A percentile compares a stretch with the other conserved stretches of the same genome.
Evolutionary conservation across 306 rosid species (phyloP).

Genomic region (Cyamopsis tetragonoloba): DNA sequence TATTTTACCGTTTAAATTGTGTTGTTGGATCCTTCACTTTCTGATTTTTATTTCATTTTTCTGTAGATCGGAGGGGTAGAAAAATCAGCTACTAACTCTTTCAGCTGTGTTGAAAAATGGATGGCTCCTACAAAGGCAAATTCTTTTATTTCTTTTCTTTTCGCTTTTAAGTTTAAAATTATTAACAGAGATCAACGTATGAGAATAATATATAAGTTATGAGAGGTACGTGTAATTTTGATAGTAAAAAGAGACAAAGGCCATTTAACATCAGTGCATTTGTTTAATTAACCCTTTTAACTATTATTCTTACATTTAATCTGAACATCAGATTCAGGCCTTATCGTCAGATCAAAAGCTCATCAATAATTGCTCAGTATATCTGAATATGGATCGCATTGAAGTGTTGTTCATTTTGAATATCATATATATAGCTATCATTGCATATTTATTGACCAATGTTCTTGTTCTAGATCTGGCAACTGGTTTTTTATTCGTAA

Average conservation of each 20-base stretch:
- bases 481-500: too few relatives aligned
- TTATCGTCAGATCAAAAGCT: background rate
- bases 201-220: too few relatives aligned
- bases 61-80: slow-evolving; percentile 67
- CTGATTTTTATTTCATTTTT: background rate
- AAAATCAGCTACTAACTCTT: slow-evolving; percentile 43
- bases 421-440: too few relatives aligned
- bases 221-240: too few relatives aligned
- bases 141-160: background rate
- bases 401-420: background rate
- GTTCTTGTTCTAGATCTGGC: background rate
- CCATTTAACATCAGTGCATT: too few relatives aligned
- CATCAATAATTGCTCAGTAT: too few relatives aligned
- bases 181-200: too few relatives aligned
- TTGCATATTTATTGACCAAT: background rate
- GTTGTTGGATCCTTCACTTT: background rate
- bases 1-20: background rate
- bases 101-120: slow-evolving; percentile 66
- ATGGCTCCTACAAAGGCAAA: slow-evolving; percentile 59
- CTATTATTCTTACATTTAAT: too few relatives aligned
- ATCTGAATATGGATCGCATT: background rate
- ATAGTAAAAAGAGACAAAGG: too few relatives aligned
- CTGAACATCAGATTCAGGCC: background rate
- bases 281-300: too few relatives aligned
- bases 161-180: too few relatives aligned